Base-by-base conservation (phyloP, 768 basidiomycete genomes). In the Hericium alpestre region DNA sequence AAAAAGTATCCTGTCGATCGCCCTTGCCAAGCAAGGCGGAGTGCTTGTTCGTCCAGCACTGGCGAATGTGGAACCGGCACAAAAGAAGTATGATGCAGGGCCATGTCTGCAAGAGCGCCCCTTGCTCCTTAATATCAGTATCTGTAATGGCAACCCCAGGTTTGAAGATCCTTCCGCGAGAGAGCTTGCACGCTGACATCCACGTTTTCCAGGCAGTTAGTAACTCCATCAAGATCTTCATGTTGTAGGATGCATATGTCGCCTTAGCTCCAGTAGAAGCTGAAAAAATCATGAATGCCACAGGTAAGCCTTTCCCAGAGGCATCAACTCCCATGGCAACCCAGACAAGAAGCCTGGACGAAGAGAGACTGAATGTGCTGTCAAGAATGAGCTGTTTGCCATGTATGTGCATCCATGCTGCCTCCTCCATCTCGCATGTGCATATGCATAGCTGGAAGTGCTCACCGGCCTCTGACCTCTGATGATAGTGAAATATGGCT, bases 31-130 rank as follows among this genome's bases (percentile, higher is more conserved):
- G 38, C 32, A 38, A 43, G 18, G 53, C 11, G 15, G 4, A 15
- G n/a, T 6, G 53, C 13, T 64, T 61, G 56, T 72, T 72, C 25
- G 46, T 59, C 70, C 72, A 73, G 37, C 61, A 68, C 46, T 71
- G 69, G 4, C 65, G 60, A n/a, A 69, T 39, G 51, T 73, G 72
- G 51, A 71, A 73, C 41, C 65, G 62, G 63, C 73, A 74, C 9
- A 74, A 51, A 0, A 73, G 62, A 12, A 73, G 66, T 10, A 58
- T 39, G 32, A 72, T 67, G 9, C 32, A 7, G 1, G 68, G 65
- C 56, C 59, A 71, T 13, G 70, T 61, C 13, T 25, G 25, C 12
- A 71, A 32, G 2, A 73, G 65, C 2, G 70, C 70, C 1, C 55
- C 66, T 3, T 65, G 66, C 52, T 72, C 71, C 51, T 64, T 69